These are phyloP conservation scores for Pythium guiyangense DNA, from an alignment of 352 stramenopile genomes.

Conservation along the genomic window DNA sequence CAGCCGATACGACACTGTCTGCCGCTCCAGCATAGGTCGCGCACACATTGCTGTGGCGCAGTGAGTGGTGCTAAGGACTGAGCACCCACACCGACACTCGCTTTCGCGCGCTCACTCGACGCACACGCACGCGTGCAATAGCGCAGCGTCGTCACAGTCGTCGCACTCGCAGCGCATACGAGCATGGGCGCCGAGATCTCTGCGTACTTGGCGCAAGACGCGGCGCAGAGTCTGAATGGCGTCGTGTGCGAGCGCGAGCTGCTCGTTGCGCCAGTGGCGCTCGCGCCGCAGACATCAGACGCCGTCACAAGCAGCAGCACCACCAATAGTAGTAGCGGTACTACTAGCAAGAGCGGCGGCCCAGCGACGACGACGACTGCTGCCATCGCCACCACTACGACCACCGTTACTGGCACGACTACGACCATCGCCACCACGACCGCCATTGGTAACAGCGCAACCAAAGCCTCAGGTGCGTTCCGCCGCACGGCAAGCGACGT, in stretches of 20 bases:
- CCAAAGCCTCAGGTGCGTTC: neutral
- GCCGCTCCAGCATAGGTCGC: no score
- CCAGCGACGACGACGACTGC: no score
- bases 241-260: no score
- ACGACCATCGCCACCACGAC: neutral
- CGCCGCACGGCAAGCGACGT: constrained; percentile 34
- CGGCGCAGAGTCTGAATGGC: constrained; percentile 31
- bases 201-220: constrained; percentile 37
- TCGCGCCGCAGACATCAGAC: neutral
- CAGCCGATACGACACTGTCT: no score
- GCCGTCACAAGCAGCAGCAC: neutral
- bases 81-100: neutral
- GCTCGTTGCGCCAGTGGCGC: neutral
- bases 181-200: constrained; percentile 44
- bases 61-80: no score
- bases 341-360: no score
- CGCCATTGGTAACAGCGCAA: neutral
- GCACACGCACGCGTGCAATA: neutral
- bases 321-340: no score
- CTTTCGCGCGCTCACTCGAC: no score
- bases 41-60: no score
- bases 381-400: neutral
- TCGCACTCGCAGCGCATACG: no score
- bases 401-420: no score
- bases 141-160: no score